These are phyloP conservation scores for Saccharomycopsis fodiens DNA, from an alignment of 805 yeast genomes.

Conservation along the genomic window DNA sequence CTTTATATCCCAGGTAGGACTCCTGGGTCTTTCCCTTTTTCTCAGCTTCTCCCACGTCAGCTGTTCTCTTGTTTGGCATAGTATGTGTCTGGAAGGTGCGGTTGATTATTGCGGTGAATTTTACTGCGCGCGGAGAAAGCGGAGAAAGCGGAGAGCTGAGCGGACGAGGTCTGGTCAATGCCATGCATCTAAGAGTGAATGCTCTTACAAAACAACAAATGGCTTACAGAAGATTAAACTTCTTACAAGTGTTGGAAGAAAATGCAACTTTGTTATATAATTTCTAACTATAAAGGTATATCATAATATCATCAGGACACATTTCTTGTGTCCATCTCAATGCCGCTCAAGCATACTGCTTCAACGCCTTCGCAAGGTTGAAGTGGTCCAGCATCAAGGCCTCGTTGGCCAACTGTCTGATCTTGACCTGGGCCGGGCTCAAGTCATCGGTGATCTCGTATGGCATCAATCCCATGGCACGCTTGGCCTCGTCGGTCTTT, in stretches of 20 bases:
- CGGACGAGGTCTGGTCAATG: no score
- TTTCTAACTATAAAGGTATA: no score
- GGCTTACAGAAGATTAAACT: no score
- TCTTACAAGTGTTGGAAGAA: no score
- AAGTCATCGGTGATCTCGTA: background rate
- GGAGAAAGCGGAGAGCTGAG: no score
- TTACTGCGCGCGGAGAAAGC: no score
- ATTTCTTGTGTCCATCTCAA: background rate
- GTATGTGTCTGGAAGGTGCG: no score
- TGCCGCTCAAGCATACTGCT: background rate
- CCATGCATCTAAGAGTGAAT: no score
- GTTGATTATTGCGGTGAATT: no score
- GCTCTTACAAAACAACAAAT: no score
- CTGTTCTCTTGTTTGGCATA: background rate
- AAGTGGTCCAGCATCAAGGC: background rate
- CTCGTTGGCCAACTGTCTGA: background rate
- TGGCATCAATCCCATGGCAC: background rate
- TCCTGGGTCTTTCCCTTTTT: background rate
- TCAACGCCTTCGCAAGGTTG: background rate
- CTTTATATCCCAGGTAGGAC: slow-evolving; percentile 20
- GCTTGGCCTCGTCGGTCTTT: background rate
- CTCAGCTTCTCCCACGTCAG: background rate
- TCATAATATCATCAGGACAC: no score
- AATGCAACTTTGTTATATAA: no score
- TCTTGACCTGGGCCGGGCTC: background rate